Base-by-base conservation (phyloP, 2,329 filamentous ascomycete genomes). In the Trichoderma brevicompactum region DNA sequence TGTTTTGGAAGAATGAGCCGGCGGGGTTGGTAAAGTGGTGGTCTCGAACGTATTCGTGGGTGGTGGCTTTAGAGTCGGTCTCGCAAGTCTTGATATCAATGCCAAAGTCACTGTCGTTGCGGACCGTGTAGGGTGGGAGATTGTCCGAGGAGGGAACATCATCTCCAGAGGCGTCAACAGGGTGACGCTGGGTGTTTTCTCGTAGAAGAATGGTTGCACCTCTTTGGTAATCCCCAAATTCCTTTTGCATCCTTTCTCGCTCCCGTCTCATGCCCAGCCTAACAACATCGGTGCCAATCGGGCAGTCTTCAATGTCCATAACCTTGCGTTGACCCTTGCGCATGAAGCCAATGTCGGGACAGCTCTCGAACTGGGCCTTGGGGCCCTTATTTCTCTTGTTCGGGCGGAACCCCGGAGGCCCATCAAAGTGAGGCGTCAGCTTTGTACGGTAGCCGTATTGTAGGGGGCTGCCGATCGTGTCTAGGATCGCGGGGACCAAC, bases 1-100 rank as follows among this genome's bases (percentile, higher is more conserved):
- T 99, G 84, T 99, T 99, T 76, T 99, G 95, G 86, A 99, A 99
- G 82, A 99, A 99, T 60, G 92, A 88, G 66, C 94, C 94, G 10
- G 95, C 95, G 2, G 91, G 92, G 80, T 96, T 98, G 76, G 89
- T 89, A 80, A 99, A 97, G 74, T 89, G 82, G 80, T 90, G 95
- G 76, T 88, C 80, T 74, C 90, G 92, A 68, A 99, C 86, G 79
- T 96, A 97, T 78, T 99, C 95, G 36, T 91, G 94, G 3, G 91
- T 89, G 58, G 85, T 91, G 69, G 86, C 90, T 70, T 94, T 96
- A 76, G 88, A 87, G 79, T 97, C 89, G 4, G 94, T 97, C 70
- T 96, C 87, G 81, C 92, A 98, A 3, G 88, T 91, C 78, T 98
- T 98, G 76, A 90, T 82, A 75, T 97, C 92, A 17, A 88, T 83